Base-by-base conservation (phyloP, 2,329 filamentous ascomycete genomes). In the Sporothrix sp. region DNA sequence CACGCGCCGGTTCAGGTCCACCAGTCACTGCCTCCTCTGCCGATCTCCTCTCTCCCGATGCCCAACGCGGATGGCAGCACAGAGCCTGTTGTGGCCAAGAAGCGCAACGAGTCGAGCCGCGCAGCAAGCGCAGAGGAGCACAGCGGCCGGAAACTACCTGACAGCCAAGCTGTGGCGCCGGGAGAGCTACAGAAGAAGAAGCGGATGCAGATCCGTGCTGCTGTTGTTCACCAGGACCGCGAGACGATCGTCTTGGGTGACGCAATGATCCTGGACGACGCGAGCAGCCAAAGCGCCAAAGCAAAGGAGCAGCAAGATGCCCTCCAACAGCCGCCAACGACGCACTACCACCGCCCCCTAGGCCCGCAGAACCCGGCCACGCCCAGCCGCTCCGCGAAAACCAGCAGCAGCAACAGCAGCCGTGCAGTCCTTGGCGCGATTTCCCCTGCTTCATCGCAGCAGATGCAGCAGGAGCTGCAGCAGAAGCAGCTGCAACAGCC, bases 221-320 rank as follows among this genome's bases (percentile, higher is more conserved):
- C 48, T 2, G 35, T 55, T 9, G 51, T 55, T 33, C 53, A 53
- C 45, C 54, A 54, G 13, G 44, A 36, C 36, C 37, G 23, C 11
- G 18, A 51, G 18, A 39, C 21, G 9, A 18, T 9, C 23, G 18
- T 7, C 14, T 10, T 11, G 32, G 20, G n/a, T n/a, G 38, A 44
- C 32, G 30, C 11, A 2, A 28, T 20, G 37, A n/a, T 35, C 6
- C 18, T 35, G 21, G 38, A 42, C n/a, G 30, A 43, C 3, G 38
- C 21, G 8, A 18, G 27, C 36, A 30, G 9, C 16, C 38, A 20
- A 25, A n/a, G 25, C 16, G 21, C 25, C 18, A 9, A 46, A 11
- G 33, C 25, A 16, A 37, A 23, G 16, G 20, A 14, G 35, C 13
- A 20, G 9, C 23, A 30, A 9, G 35, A 39, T 8, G 25, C 32